Evolutionary conservation across 768 basidiomycete species (phyloP), one percentile per base, ranked within the genome.

Genomic region (Lactarius psammicola): DNA sequence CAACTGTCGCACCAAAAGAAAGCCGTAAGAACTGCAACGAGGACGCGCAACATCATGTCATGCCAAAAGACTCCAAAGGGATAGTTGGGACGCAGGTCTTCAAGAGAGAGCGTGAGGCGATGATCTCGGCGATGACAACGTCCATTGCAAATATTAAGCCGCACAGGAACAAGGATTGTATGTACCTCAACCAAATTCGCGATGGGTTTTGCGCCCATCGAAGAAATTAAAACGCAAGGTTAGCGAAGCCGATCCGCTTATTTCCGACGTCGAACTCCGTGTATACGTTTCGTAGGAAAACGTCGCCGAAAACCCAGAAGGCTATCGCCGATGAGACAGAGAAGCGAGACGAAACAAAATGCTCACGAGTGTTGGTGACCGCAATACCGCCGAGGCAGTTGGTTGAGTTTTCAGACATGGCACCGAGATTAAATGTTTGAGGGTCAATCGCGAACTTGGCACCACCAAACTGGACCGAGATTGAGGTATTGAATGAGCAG

Each of bases 381-480:
- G 61, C 63, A 55, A 70, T 44, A 26, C 66, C 67, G 10, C 67
- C 71, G 17, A 72, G 28, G 63, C 71, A 72, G 63, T 62, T 56
- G 26, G 23, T 23, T 15, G 51, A 64, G 34, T 54, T 64, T 63
- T 0, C 58, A 54, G n/a, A 76, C 77, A 31, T 7, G 30, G 6
- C 17, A 20, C 36, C 64, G 26, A 80, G 69, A 69, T 76, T 79
- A 72, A 72, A 62, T 18, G 49, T 71, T 20, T 60, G 66, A 5
- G 70, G 38, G 33, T 63, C 59, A 62, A 79, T 68, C 1, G 63
- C 23, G 69, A 75, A 77, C 0, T 65, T 68, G n/a, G 34, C 44
- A 9, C 71, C 72, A 63, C 72, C 73, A 70, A 79, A 76, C 3
- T 70, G 62, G 65, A 80, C 68, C 5, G 67, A 55, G 26, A 78